A percentile compares a stretch with the other conserved stretches of the same genome.
Conservation (phyloP, 2,329 filamentous ascomycete genomes). For the Cordyceps militaris region DNA sequence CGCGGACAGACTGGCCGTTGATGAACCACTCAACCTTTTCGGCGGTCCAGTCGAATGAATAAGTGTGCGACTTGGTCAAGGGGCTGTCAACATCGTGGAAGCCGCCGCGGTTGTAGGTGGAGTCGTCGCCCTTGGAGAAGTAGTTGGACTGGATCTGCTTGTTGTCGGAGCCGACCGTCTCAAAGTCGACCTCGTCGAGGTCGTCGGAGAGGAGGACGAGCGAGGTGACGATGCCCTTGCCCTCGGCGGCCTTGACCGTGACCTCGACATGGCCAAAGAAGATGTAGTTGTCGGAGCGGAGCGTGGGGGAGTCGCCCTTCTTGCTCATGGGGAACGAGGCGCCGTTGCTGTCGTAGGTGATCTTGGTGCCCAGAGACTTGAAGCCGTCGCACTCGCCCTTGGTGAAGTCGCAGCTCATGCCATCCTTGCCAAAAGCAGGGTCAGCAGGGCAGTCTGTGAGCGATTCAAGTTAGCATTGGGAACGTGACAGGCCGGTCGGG, state of each 20-base stretch:
- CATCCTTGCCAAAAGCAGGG: conserved; percentile 62
- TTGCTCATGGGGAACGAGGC: conserved; percentile 61
- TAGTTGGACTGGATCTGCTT: conserved; percentile 81
- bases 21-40: conserved; percentile 58
- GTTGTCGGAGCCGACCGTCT: conserved; percentile 76
- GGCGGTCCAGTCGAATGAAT: conserved; percentile 61
- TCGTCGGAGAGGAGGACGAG: conserved; percentile 82
- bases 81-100: conserved; percentile 53
- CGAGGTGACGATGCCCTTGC: conserved; percentile 81
- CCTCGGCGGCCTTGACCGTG: conserved; percentile 69
- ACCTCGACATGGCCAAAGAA: conserved; percentile 91
- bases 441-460: conserved; percentile 61
- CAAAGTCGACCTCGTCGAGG: conserved; percentile 93
- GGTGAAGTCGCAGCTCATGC: conserved; percentile 63
- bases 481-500: neutral
- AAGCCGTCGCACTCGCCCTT: conserved; percentile 58
- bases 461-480: conserved; percentile 17
- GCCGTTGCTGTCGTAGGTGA: conserved; percentile 41
- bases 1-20: conserved; percentile 54
- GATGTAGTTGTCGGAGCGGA: conserved; percentile 77
- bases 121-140: conserved; percentile 66
- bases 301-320: conserved; percentile 61
- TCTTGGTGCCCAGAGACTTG: conserved; percentile 38
- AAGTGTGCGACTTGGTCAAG: conserved; percentile 57
- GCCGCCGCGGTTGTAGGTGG: conserved; percentile 62